Conservation (phyloP, 2,329 filamentous ascomycete genomes). For the Beauveria sp. region DNA sequence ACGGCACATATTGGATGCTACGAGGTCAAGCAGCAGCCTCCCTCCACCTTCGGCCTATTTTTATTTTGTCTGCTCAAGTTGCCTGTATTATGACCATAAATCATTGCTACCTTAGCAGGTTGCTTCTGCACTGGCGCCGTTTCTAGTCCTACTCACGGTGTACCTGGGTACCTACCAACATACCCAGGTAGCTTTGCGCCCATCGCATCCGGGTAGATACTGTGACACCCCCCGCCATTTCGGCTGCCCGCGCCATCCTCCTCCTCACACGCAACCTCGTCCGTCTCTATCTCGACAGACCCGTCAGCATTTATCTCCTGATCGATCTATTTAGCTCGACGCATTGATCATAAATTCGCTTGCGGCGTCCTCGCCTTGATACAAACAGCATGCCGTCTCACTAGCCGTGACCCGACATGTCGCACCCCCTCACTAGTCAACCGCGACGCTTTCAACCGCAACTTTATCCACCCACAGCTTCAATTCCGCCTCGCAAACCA, state of each 20-base stretch:
- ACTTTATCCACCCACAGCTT: neutral
- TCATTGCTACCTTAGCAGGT: no score
- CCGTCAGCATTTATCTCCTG: neutral
- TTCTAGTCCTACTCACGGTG: neutral
- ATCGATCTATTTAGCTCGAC: neutral
- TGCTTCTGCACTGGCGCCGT: neutral
- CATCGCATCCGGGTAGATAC: neutral
- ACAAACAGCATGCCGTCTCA: neutral
- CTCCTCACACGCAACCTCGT: neutral
- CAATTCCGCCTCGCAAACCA: neutral
- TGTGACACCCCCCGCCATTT: neutral
- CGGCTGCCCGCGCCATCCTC: neutral
- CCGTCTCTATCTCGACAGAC: neutral
- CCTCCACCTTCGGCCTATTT: neutral
- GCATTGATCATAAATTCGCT: neutral
- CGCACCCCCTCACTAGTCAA: slow-evolving; percentile 3
- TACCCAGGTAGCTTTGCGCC: neutral
- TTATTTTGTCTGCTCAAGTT: neutral
- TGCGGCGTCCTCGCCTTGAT: neutral
- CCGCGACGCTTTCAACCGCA: neutral
- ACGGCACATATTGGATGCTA: neutral
- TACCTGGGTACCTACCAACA: no score
- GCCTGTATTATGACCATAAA: neutral
- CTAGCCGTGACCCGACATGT: neutral
- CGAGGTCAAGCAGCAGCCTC: no score